Conservation (phyloP, 768 basidiomycete species). For the Pleurotus sapidus region DNA sequence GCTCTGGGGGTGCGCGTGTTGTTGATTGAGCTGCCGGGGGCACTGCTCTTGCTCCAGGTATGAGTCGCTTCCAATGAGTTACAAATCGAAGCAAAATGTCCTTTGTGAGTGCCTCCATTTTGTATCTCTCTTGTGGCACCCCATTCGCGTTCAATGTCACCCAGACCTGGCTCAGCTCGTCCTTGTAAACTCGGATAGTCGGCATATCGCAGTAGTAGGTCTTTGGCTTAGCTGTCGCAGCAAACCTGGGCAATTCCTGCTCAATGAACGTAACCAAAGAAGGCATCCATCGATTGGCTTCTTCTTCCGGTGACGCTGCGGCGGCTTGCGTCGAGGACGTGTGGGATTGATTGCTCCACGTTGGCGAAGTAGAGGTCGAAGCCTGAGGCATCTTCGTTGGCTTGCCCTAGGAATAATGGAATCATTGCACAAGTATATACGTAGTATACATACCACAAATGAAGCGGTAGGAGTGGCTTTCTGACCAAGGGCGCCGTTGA, state of each 20-base stretch:
- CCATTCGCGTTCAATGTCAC: background rate
- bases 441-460: too few species aligned
- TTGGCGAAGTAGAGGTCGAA: too few species aligned
- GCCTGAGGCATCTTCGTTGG: too few species aligned
- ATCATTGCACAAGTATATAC: too few species aligned
- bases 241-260: background rate
- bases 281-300: background rate
- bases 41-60: too few species aligned
- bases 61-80: background rate
- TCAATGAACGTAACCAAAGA: background rate
- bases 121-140: background rate
- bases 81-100: background rate
- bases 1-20: background rate
- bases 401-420: too few species aligned
- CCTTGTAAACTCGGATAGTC: conserved; percentile 3
- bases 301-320: too few species aligned
- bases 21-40: background rate
- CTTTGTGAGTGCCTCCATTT: background rate
- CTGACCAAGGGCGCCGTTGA: too few species aligned
- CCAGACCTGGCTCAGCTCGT: background rate
- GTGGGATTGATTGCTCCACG: too few species aligned
- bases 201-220: background rate
- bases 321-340: too few species aligned
- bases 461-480: too few species aligned
- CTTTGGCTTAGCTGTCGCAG: background rate